Percentiles rank a stretch among this genome's conserved stretches.
These are phyloP conservation scores for Microbotryum lychnidis-dioicae DNA, from an alignment of 1,284 basidiomycete genomes.

Conservation along the genomic window DNA sequence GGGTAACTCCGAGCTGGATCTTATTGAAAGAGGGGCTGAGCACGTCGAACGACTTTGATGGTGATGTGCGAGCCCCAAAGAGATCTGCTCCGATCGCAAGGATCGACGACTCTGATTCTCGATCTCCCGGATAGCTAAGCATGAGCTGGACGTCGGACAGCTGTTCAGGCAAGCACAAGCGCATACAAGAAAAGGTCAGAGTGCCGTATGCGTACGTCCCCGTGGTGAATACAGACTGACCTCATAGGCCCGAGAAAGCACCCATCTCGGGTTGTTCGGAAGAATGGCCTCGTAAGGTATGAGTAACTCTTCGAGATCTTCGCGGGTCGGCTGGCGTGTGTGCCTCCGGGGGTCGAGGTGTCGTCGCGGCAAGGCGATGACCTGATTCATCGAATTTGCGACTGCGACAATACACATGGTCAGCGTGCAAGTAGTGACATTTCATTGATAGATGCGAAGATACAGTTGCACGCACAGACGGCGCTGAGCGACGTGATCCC, in stretches of 20 bases:
- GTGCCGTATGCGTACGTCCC: too few species aligned
- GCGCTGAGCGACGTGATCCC: slow-evolving; percentile 83
- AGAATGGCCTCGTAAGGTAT: slow-evolving; percentile 75
- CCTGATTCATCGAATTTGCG: slow-evolving; percentile 63
- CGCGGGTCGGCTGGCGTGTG: slow-evolving; percentile 58
- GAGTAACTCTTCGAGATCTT: slow-evolving; percentile 78
- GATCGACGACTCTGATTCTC: slow-evolving; percentile 87
- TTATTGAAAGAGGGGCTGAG: slow-evolving; percentile 89
- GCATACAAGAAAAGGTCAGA: too few species aligned
- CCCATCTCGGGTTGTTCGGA: slow-evolving; percentile 60
- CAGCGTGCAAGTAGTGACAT: not conserved
- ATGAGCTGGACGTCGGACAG: slow-evolving; percentile 60
- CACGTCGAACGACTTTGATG: slow-evolving; percentile 89
- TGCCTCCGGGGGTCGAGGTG: slow-evolving; percentile 79
- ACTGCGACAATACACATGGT: slow-evolving; percentile 46
- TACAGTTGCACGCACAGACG: slow-evolving; percentile 52
- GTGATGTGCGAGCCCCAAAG: slow-evolving; percentile 72
- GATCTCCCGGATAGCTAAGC: slow-evolving; percentile 66
- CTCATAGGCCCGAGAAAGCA: slow-evolving; percentile 70
- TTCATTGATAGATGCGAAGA: not conserved
- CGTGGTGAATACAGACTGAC: slow-evolving; percentile 43
- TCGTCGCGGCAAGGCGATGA: slow-evolving; percentile 65
- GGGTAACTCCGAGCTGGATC: slow-evolving; percentile 75
- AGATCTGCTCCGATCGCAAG: slow-evolving; percentile 79
- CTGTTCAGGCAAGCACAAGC: slow-evolving; percentile 39